These are phyloP conservation scores for Ogataea trehalophila DNA, from an alignment of 805 yeast species.

Conservation along the genomic window DNA sequence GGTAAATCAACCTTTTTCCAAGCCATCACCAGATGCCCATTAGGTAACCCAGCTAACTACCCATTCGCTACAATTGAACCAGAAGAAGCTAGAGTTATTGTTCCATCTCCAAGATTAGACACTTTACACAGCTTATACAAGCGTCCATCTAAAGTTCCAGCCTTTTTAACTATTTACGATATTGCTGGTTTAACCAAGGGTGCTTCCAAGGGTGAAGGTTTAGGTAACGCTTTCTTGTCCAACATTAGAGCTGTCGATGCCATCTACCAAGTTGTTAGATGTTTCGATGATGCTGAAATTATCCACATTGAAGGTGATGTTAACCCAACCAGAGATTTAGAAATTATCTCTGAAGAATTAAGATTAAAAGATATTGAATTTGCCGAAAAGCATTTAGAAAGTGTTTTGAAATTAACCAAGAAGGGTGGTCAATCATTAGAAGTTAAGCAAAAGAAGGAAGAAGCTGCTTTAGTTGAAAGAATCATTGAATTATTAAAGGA, in stretches of 20 bases:
- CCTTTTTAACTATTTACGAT: conserved; percentile 88
- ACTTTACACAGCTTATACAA: conserved; percentile 66
- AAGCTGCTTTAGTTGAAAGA: conserved; percentile 51
- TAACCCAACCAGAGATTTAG: conserved; percentile 91
- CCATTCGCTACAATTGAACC: conserved; percentile 99
- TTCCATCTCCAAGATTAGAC: conserved; percentile 87
- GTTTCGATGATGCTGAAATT: conserved; percentile 96
- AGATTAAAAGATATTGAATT: conserved; percentile 96
- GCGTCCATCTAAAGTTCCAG: conserved; percentile 86
- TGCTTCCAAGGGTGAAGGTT: conserved; percentile 95
- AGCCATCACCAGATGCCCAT: conserved; percentile 86
- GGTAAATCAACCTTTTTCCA: conserved; percentile 98
- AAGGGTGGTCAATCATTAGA: conserved; percentile 64
- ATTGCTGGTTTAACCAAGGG: conserved; percentile 98
- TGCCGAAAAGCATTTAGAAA: conserved; percentile 55
- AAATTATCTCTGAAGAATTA: conserved; percentile 85
- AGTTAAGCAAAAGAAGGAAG: conserved; percentile 60
- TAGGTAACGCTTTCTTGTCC: conserved; percentile 95
- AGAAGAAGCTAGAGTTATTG: conserved; percentile 94
- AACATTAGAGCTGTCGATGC: conserved; percentile 98
- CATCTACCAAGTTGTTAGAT: conserved; percentile 94
- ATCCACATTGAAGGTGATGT: conserved; percentile 97
- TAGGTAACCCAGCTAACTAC: conserved; percentile 96
- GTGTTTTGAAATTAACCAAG: conserved; percentile 50
- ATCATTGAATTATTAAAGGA: conserved; percentile 60